Evolutionary conservation across 768 basidiomycete genomes (phyloP), one percentile per base, ranked within the genome.

Genomic region (Tephrocybe sp.): DNA sequence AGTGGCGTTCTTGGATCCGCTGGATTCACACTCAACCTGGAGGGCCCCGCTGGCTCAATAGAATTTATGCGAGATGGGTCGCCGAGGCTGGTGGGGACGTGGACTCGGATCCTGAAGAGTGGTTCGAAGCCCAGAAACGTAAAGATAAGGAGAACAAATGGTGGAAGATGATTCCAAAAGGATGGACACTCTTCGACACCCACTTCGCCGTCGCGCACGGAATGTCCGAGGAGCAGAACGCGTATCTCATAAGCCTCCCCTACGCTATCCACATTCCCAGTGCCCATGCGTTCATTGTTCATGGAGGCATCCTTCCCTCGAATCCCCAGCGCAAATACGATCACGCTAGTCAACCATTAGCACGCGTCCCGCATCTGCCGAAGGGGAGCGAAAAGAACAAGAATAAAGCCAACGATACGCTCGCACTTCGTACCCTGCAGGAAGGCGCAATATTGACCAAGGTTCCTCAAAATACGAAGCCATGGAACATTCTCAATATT

Each of bases 1-100:
- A 96, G 69, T 97, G 95, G 95, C 76, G 84, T 20, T 72, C 76
- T 1, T 98, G 92, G 92, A 78, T 89, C 45, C 74, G 87, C 14
- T 96, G 92, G 91, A 82, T 95, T 49, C 54, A 66, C 12, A 54
- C 66, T 7, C 63, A 76, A 20, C 67, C 72, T 6, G 77, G 72
- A n/a, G 77, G 74, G 1, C 61, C 46, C 20, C 62, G 71, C 20
- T 93, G 89, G 84, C 73, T 93, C 5, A 54, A 65, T 7, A 60
- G 74, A 10, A 53, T 82, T n/a, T 76, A 80, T 42, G 55, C 60
- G 1, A 62, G 66, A 34, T 84, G 80, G 79, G 57, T 51, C 19
- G 57, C 62, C 30, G 44, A 69, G 4, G 66, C 66, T 12, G 59
- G 66, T 5, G 61, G 63, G 38, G 61, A 26, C 8, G 61, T 62